Evolutionary conservation across 2,329 filamentous ascomycete genomes (phyloP).

Genomic region (Monilinia fructigena): DNA sequence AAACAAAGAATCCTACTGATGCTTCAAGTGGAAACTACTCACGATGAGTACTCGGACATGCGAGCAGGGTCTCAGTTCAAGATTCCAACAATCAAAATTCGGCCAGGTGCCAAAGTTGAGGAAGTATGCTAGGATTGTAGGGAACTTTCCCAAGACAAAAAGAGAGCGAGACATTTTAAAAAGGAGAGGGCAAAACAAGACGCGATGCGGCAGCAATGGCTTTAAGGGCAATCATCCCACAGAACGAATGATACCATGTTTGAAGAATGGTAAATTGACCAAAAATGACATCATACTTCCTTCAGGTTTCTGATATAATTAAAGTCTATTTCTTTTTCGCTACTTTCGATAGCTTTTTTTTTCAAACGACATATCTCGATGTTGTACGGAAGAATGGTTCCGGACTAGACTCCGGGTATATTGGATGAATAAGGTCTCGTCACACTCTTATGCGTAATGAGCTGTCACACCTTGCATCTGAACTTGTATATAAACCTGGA

Average conservation of each 20-base stretch:
- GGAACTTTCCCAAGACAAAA: not conserved
- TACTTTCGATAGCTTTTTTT: not conserved
- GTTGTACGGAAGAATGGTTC: too few species aligned
- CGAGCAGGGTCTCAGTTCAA: not conserved
- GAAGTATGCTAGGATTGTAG: not conserved
- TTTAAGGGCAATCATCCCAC: too few species aligned
- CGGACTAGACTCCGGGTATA: too few species aligned
- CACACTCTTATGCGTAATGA: too few species aligned
- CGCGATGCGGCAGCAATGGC: too few species aligned
- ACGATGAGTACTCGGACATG: not conserved
- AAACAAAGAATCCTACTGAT: not conserved
- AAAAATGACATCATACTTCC: too few species aligned
- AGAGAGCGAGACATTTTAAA: not conserved
- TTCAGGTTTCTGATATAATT: not conserved
- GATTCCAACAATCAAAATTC: not conserved
- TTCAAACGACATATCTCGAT: not conserved
- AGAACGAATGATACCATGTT: too few species aligned
- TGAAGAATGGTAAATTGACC: too few species aligned
- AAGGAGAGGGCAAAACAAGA: too few species aligned
- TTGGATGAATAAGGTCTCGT: too few species aligned
- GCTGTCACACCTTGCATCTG: too few species aligned
- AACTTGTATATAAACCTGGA: too few species aligned
- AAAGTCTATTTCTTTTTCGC: not conserved
- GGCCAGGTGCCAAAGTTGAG: not conserved
- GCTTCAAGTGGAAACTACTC: not conserved